Conservation (phyloP, 352 stramenopile species). For the Globisporangium alternatum region DNA sequence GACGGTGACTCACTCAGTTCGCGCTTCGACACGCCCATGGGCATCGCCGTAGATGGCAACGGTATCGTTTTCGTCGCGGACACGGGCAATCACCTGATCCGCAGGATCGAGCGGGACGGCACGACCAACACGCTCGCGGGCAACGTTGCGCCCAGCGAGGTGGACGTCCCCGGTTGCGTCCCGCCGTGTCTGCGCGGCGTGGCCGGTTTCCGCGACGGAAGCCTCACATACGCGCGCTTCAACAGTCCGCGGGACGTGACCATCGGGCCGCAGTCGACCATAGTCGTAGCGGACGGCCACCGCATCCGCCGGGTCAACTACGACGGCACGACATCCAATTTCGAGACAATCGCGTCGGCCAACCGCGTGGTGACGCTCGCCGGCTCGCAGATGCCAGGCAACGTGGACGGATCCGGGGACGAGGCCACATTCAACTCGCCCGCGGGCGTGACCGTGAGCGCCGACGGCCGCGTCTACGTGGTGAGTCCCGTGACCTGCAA, state of each 20-base stretch:
- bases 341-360: constrained; percentile 65
- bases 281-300: constrained; percentile 91
- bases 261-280: constrained; percentile 67
- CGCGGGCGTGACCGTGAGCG: constrained; percentile 77
- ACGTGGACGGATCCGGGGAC: constrained; percentile 82
- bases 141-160: constrained; percentile 50
- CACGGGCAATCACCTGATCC: constrained; percentile 94
- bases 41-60: constrained; percentile 74
- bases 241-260: constrained; percentile 91
- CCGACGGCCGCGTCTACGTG: constrained; percentile 88
- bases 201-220: constrained; percentile 85
- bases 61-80: constrained; percentile 93
- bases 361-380: constrained; percentile 91
- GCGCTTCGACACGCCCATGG: constrained; percentile 91
- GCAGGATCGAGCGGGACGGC: constrained; percentile 63
- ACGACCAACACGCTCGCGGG: constrained; percentile 68
- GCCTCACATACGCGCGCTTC: constrained; percentile 86
- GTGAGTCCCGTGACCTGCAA: constrained; percentile 90
- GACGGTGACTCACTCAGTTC: constrained; percentile 80
- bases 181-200: constrained; percentile 89
- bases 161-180: constrained; percentile 81
- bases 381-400: constrained; percentile 60
- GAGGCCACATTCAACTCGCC: constrained; percentile 91
- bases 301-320: constrained; percentile 85
- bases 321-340: constrained; percentile 39